Evolutionary conservation across 495 filamentous ascomycete species (phyloP), one percentile per base, ranked within the genome.

Genomic region (Penicillium soppii): DNA sequence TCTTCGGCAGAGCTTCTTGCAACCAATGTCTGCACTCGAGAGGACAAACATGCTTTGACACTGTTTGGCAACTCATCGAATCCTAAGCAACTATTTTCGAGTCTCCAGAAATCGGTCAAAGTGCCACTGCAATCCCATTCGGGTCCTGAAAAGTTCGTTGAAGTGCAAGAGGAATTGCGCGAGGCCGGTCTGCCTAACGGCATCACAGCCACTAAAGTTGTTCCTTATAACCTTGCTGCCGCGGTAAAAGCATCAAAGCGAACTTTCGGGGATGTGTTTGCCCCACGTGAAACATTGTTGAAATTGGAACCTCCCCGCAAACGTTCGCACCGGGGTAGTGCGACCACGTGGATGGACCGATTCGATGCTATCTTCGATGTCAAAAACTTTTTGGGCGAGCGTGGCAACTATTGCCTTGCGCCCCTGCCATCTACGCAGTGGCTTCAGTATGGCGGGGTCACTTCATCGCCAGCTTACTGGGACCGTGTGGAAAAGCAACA

Each of bases 201-300:
- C 23, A 84, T 96, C 25, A 79, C 76, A 7, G 75, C 82, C 8
- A 90, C 87, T 12, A 83, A 85, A 52, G 78, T 92, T 13, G 61
- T 85, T 44, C 84, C 89, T 7, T 66, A 73, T 35, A 78, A 76
- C 52, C 40, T 71, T 4, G 62, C 77, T 33, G 61, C 61, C 27
- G 67, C 67, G 8, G 30, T 61, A 1, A 67, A 65, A 16, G 66
- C 68, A 37, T 70, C 70, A 50, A 80, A 71, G 52, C 81, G 75
- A 57, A 95, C 89, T 1, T 76, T 97, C 23, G 89, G 88, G 15
- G 88, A 96, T 41, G 68, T 91, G 2, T 97, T 96, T 68, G 78
- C 86, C 5, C 81, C 90, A 17, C 87, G 90, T 6, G 55, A 83
- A 26, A 80, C 72, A 32, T 66, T 92, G 5, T 82, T 85, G 10